Percentiles rank a stretch among this genome's conserved stretches.
These are phyloP conservation scores for Citrus glauca DNA, from an alignment of 345 rosid species.

Conservation along the genomic window DNA sequence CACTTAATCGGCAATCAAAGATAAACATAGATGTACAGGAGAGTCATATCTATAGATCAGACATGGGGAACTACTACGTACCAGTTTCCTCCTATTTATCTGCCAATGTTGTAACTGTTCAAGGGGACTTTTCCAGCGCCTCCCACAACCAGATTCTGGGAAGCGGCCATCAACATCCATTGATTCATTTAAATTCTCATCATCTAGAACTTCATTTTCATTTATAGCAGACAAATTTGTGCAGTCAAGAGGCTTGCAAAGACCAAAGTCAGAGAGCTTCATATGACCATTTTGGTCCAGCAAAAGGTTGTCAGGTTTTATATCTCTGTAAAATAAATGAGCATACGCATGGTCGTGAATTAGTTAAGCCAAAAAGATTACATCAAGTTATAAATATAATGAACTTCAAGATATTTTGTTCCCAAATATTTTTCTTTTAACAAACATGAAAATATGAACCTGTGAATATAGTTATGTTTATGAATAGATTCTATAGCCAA, in stretches of 20 bases:
- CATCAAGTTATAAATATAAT: slow-evolving; percentile 5
- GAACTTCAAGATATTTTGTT: neutral
- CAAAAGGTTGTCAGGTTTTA: slow-evolving; percentile 92
- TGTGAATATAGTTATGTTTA: slow-evolving; percentile 84
- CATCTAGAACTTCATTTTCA: slow-evolving; percentile 73
- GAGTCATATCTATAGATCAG: neutral
- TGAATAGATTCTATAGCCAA: slow-evolving; percentile 94
- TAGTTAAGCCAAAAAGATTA: slow-evolving; percentile 12
- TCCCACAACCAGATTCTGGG: slow-evolving; percentile 48
- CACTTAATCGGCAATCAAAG: neutral
- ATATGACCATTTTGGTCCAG: slow-evolving; percentile 88
- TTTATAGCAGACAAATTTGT: slow-evolving; percentile 60
- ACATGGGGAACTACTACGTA: slow-evolving; percentile 19
- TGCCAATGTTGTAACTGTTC: slow-evolving; percentile 95
- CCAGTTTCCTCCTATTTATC: slow-evolving; percentile 84
- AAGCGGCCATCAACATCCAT: slow-evolving; percentile 55
- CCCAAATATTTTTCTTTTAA: slow-evolving; percentile 1
- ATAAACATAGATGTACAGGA: neutral
- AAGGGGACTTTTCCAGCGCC: slow-evolving; percentile 72
- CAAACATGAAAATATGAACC: slow-evolving; percentile 39
- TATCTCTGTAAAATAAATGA: slow-evolving; percentile 55
- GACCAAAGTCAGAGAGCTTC: slow-evolving; percentile 97
- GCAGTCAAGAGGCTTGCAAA: slow-evolving; percentile 95
- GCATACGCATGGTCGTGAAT: slow-evolving; percentile 1
- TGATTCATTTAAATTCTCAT: slow-evolving; percentile 58